A percentile compares a stretch with the other conserved stretches of the same genome.
Evolutionary conservation across 768 basidiomycete genomes (phyloP).

Genomic region (Naganishia antarctica): DNA sequence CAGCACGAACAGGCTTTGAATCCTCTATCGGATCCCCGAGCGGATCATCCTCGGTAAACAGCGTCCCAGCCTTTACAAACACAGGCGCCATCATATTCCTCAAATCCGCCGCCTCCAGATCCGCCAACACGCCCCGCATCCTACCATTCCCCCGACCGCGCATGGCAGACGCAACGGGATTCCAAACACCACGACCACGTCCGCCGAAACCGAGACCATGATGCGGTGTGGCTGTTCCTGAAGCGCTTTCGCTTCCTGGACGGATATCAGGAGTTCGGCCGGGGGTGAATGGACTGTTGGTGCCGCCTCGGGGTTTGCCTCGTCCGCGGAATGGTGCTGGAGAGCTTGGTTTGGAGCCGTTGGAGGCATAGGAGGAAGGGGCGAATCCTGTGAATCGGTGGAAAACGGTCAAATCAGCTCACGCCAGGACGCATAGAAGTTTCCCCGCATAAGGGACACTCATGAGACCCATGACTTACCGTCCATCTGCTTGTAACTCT

Average conservation of each 20-base stretch:
- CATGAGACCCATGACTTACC: slow-evolving; percentile 10
- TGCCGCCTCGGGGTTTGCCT: slow-evolving; percentile 2
- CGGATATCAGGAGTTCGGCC: background rate
- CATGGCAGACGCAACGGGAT: background rate
- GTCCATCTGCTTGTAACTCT: slow-evolving; percentile 28
- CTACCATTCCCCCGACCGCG: slow-evolving; percentile 14
- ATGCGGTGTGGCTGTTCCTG: slow-evolving; percentile 16
- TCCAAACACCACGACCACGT: slow-evolving; percentile 9
- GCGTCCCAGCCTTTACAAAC: slow-evolving; percentile 47
- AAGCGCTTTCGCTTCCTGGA: slow-evolving; percentile 5
- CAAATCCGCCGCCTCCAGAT: slow-evolving; percentile 18
- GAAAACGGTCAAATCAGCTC: background rate
- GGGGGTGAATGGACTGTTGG: background rate
- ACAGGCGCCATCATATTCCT: slow-evolving; percentile 32
- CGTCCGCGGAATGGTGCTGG: slow-evolving; percentile 10
- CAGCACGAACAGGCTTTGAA: slow-evolving; percentile 8
- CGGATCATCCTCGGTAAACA: slow-evolving; percentile 42
- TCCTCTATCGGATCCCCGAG: slow-evolving; percentile 17
- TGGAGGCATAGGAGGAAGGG: slow-evolving; percentile 9
- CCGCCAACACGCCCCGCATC: slow-evolving; percentile 1
- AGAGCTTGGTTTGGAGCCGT: background rate
- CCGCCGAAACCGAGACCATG: slow-evolving; percentile 19
- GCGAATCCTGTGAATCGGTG: background rate
- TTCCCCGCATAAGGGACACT: background rate
- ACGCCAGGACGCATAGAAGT: no score